A percentile compares a stretch with the other conserved stretches of the same genome.
These are phyloP conservation scores for Penicillium sp. DNA, from an alignment of 2,329 filamentous ascomycete species.

Conservation along the genomic window DNA sequence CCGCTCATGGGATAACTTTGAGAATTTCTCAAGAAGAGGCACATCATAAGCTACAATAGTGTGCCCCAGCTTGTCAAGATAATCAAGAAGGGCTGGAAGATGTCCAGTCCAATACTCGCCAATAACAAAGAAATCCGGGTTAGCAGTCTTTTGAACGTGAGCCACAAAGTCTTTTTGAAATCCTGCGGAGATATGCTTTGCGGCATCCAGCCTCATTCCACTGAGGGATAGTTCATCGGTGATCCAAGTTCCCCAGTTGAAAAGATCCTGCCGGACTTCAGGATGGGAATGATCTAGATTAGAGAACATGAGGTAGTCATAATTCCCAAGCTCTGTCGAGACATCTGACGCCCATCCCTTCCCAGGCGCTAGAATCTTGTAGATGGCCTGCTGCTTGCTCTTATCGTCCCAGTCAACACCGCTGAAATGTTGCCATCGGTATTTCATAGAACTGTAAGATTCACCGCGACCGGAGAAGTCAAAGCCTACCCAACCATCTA, in stretches of 20 bases:
- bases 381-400: constrained; percentile 61
- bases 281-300: constrained; percentile 66
- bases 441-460: constrained; percentile 62
- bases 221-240: constrained; percentile 59
- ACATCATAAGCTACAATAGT: constrained; percentile 66
- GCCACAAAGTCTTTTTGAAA: constrained; percentile 67
- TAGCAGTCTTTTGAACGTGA: constrained; percentile 53
- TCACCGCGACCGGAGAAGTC: constrained; percentile 63
- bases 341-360: constrained; percentile 66
- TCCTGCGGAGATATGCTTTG: constrained; percentile 69
- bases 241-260: constrained; percentile 69
- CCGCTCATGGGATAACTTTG: constrained; percentile 56
- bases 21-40: constrained; percentile 69
- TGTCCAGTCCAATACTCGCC: constrained; percentile 70
- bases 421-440: constrained; percentile 67
- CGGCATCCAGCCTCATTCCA: constrained; percentile 70
- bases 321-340: constrained; percentile 66
- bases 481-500: constrained; percentile 68
- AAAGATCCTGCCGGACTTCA: constrained; percentile 64
- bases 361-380: constrained; percentile 62
- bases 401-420: constrained; percentile 66
- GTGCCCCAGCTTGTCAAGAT: constrained; percentile 59
- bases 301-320: constrained; percentile 69
- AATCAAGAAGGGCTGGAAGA: constrained; percentile 55
- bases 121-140: constrained; percentile 62